Percentiles rank a stretch among this genome's conserved stretches.
Conservation (phyloP, 1,139 yeast species). For the Zygoascus sp. region DNA sequence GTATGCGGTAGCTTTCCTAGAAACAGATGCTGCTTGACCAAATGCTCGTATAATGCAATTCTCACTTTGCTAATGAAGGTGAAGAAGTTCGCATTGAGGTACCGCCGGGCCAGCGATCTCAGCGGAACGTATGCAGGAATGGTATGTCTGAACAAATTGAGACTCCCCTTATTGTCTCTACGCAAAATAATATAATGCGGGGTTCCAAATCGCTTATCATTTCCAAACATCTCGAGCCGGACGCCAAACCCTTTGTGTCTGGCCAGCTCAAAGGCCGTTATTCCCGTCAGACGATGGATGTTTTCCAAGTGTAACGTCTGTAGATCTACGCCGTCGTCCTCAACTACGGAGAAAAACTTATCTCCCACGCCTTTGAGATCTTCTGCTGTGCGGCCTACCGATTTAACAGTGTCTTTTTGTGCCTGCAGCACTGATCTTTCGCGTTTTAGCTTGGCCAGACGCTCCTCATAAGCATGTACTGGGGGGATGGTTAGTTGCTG, state of each 20-base stretch:
- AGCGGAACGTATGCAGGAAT: conserved; percentile 25
- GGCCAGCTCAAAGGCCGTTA: conserved; percentile 24
- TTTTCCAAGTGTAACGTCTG: conserved; percentile 21
- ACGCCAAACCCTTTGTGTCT: conserved; percentile 24
- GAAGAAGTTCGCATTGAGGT: conserved; percentile 18
- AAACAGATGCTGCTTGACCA: conserved; percentile 13
- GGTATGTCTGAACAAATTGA: conserved; percentile 24
- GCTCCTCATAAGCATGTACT: conserved; percentile 5
- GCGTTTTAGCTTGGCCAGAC: conserved; percentile 4
- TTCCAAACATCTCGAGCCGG: conserved; percentile 23
- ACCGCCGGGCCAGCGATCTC: conserved; percentile 16
- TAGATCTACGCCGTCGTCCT: conserved; percentile 9
- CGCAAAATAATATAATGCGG: conserved; percentile 26
- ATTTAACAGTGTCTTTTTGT: conserved; percentile 1
- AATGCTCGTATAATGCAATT: conserved; percentile 15
- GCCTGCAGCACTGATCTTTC: conserved; percentile 2
- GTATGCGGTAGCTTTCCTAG: conserved; percentile 15
- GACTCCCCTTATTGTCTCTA: conserved; percentile 14
- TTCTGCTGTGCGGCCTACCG: conserved; percentile 2
- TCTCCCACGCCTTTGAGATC: conserved; percentile 4
- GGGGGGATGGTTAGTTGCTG: too few species aligned
- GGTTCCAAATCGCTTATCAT: conserved; percentile 17
- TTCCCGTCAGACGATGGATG: conserved; percentile 25
- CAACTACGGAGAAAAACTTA: conserved; percentile 8
- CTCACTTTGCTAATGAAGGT: conserved; percentile 21